phyloP scores from a whole-genome alignment of 176 grass and related monocot species.

The Tillandsia fasciculata region DNA sequence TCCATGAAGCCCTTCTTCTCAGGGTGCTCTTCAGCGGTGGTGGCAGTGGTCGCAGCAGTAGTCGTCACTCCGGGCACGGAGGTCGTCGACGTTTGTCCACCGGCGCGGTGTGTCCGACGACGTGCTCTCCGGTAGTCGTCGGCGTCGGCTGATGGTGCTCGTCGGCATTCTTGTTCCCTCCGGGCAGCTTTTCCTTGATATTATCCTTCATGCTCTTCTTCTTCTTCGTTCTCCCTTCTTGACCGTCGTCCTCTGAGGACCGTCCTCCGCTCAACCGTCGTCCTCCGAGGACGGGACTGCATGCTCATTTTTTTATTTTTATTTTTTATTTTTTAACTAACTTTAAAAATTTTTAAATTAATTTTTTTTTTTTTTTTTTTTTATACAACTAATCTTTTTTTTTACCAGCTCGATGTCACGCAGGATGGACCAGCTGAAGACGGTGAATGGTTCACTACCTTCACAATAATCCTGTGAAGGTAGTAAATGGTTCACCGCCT shows the following conservation, averaged over 20 bases:
- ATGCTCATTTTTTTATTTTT: no score
- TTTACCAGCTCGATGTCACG: no score
- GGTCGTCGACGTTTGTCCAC: no score
- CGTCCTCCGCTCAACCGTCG: no score
- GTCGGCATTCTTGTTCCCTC: neutral
- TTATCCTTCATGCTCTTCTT: neutral
- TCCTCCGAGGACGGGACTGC: neutral
- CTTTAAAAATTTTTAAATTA: no score
- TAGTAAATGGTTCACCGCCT: no score
- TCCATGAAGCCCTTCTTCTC: conserved; percentile 80
- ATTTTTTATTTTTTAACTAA: no score
- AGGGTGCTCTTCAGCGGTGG: conserved; percentile 19
- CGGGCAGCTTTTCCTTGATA: neutral
- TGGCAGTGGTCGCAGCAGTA: conserved; percentile 12
- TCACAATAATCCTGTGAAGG: no score
- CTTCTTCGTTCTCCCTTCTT: neutral
- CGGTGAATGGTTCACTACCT: no score
- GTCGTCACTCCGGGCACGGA: neutral
- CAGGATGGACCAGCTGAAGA: no score
- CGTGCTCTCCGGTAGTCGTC: neutral
- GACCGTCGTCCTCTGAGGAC: neutral
- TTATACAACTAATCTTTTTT: no score
- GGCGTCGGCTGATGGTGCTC: neutral
- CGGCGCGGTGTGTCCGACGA: neutral
- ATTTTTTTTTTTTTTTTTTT: no score